Evolutionary conservation across 1,284 basidiomycete genomes (phyloP).

Genomic region (Sutorius eximius): DNA sequence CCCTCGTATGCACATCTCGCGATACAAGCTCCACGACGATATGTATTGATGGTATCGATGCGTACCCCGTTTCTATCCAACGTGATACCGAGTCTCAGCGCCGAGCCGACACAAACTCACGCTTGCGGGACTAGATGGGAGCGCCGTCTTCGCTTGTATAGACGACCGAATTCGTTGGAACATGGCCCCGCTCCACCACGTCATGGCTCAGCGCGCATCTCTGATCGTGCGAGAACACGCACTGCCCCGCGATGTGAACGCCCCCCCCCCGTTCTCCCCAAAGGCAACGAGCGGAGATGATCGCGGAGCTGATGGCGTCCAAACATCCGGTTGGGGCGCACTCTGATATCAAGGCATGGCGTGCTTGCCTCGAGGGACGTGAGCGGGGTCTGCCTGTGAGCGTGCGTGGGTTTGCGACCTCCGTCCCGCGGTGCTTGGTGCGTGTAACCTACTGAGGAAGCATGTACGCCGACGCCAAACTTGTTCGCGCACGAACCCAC

Average conservation of each 20-base stretch:
- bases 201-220: no score
- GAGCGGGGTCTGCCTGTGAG: conserved; percentile 3
- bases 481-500: background rate
- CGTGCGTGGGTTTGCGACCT: background rate
- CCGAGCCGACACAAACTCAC: background rate
- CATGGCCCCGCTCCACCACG: no score
- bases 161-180: background rate
- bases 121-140: conserved; percentile 8
- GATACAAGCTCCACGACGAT: background rate
- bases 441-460: background rate
- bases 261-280: background rate
- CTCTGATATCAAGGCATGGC: background rate
- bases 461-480: background rate
- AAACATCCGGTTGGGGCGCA: background rate
- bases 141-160: background rate
- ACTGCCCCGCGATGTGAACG: background rate
- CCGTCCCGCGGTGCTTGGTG: background rate
- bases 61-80: background rate
- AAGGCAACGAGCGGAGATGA: conserved; percentile 18
- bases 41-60: background rate
- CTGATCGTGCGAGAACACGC: conserved; percentile 1
- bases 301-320: conserved; percentile 8
- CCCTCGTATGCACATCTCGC: background rate
- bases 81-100: background rate
- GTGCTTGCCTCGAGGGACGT: conserved; percentile 10